Evolutionary conservation across 148 eudicot species (phyloP).

Genomic region (Heliosperma pusillum): DNA sequence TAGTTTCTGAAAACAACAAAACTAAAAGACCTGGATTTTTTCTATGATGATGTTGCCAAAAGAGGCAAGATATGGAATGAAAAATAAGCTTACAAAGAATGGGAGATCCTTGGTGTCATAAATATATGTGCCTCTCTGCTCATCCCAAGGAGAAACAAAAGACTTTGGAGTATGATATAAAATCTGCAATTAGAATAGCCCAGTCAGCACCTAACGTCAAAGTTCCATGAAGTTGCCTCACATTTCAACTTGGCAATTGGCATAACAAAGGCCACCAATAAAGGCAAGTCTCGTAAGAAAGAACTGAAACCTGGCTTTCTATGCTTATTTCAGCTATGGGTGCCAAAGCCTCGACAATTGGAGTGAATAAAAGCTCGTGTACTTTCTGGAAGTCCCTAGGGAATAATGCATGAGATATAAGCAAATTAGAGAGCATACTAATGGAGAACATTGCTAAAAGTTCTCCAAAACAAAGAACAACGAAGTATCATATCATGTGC

Average conservation of each 20-base stretch:
- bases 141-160: slow-evolving; percentile 78
- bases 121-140: slow-evolving; percentile 49
- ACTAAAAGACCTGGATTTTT: neutral
- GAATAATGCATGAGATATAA: slow-evolving; percentile 16
- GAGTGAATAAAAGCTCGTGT: slow-evolving; percentile 64
- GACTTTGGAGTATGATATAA: slow-evolving; percentile 93
- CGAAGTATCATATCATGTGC: neutral
- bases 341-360: slow-evolving; percentile 65
- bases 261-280: slow-evolving; percentile 4
- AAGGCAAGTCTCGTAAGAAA: slow-evolving; percentile 3
- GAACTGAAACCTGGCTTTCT: slow-evolving; percentile 78
- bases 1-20: neutral
- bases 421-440: neutral
- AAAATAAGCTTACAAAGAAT: slow-evolving; percentile 68
- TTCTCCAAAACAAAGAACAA: neutral
- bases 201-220: slow-evolving; percentile 12
- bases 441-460: neutral
- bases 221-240: neutral
- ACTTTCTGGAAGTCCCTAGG: slow-evolving; percentile 80
- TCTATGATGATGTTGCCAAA: neutral
- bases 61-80: slow-evolving; percentile 10
- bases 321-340: slow-evolving; percentile 76
- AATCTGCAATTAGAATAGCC: slow-evolving; percentile 56
- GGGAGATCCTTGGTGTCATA: slow-evolving; percentile 86
- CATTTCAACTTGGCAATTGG: neutral